phyloP scores from a whole-genome alignment of 306 rosid species.

The Chamaecrista fasciculata region DNA sequence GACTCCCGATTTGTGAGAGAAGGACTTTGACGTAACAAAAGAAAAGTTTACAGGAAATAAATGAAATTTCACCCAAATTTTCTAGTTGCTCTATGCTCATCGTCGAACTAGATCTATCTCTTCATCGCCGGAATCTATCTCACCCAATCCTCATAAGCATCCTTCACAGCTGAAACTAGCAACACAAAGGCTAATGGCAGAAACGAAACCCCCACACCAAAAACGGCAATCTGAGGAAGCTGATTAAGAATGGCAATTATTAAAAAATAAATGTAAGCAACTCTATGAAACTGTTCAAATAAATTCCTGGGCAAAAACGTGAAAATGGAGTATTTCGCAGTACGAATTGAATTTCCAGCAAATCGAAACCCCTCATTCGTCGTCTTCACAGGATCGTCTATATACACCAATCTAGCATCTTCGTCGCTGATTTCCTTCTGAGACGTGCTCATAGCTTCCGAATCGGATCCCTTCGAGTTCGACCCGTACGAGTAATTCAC shows the following conservation, averaged over 20 bases:
- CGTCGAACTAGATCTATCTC: no score
- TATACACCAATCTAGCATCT: conserved; percentile 64
- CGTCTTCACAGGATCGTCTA: conserved; percentile 57
- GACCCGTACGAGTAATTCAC: conserved; percentile 60
- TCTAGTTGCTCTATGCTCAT: no score
- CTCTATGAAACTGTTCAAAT: no score
- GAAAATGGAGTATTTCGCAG: no score
- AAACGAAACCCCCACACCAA: conserved; percentile 75
- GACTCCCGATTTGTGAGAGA: no score
- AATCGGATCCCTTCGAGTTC: conserved; percentile 58
- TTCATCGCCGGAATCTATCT: no score
- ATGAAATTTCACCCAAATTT: no score
- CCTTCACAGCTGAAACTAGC: conserved; percentile 73
- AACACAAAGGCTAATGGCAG: conserved; percentile 81
- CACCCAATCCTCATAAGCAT: no score
- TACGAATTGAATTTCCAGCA: conserved; percentile 59
- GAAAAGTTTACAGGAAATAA: no score
- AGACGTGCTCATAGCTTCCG: conserved; percentile 68
- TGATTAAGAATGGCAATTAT: conserved; percentile 88
- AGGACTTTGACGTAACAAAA: no score
- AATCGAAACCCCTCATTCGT: conserved; percentile 58
- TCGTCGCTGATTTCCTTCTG: no score
- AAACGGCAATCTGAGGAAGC: conserved; percentile 93
- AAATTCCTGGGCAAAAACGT: no score
- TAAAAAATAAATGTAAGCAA: conserved; percentile 82